phyloP scores from a whole-genome alignment of 768 basidiomycete species.

The Termitomyces sp. region DNA sequence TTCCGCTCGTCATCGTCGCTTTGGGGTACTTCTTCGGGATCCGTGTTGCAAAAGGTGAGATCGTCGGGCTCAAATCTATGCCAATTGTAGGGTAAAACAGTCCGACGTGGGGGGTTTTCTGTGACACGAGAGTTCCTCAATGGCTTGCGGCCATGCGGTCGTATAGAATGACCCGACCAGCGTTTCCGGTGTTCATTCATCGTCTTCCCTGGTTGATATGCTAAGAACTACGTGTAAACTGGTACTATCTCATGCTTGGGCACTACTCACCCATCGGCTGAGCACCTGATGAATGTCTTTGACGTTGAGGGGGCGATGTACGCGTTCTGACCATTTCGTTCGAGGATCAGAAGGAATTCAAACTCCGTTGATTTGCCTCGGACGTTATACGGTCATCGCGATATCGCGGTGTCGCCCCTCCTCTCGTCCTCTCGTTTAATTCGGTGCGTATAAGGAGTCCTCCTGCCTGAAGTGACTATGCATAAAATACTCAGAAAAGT shows the following conservation, averaged over 20 bases:
- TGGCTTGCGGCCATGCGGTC: neutral
- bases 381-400: constrained; percentile 11
- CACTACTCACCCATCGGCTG: neutral
- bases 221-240: constrained; percentile 10
- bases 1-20: constrained; percentile 14
- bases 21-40: constrained; percentile 3
- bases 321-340: constrained; percentile 14
- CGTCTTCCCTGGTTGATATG: constrained; percentile 4
- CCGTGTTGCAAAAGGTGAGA: constrained; percentile 14
- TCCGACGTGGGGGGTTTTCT: neutral
- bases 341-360: constrained; percentile 27
- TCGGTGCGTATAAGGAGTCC: constrained; percentile 9
- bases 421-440: constrained; percentile 15
- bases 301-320: constrained; percentile 9
- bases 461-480: neutral
- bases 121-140: constrained; percentile 1
- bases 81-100: neutral
- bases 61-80: constrained; percentile 16
- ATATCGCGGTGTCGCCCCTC: constrained; percentile 7
- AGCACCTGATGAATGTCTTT: constrained; percentile 1
- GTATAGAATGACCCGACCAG: neutral
- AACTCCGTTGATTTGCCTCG: constrained; percentile 38
- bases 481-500: neutral
- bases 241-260: neutral
- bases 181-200: neutral